These are phyloP conservation scores for Mikania micrantha DNA, from an alignment of 129 eudicot genomes.

Conservation along the genomic window DNA sequence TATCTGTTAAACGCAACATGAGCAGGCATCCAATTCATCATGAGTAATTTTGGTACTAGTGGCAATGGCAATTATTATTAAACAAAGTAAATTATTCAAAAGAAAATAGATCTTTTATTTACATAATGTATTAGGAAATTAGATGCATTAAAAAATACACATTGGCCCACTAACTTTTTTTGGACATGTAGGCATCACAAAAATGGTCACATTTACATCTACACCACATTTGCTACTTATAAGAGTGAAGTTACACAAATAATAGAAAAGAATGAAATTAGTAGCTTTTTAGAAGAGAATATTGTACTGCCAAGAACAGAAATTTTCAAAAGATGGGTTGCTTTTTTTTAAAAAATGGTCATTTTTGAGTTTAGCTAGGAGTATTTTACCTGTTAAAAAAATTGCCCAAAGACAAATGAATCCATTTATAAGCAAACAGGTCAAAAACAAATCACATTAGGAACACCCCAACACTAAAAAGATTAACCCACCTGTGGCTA, in stretches of 20 bases:
- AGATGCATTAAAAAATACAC: not conserved
- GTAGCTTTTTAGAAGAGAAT: not conserved
- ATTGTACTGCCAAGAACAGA: not conserved
- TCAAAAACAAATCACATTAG: not conserved
- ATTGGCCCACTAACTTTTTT: not conserved
- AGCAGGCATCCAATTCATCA: not conserved
- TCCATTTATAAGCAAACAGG: not conserved
- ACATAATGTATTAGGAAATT: not conserved
- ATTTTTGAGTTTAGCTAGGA: not conserved
- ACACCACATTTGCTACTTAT: not conserved
- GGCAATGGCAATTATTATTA: too few species aligned
- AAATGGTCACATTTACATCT: not conserved
- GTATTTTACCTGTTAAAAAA: not conserved
- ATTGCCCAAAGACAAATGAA: not conserved
- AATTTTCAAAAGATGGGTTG: not conserved
- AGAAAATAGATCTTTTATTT: not conserved
- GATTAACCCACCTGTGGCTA: conserved; percentile 52
- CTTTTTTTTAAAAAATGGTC: not conserved
- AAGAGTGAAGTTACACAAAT: not conserved
- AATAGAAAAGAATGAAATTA: too few species aligned
- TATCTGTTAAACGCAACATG: not conserved
- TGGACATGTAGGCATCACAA: not conserved
- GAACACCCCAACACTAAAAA: not conserved
- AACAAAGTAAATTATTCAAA: not conserved
- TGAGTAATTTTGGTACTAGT: too few species aligned